Evolutionary conservation across 345 rosid genomes (phyloP).

Genomic region (Sonneratia caseolaris): DNA sequence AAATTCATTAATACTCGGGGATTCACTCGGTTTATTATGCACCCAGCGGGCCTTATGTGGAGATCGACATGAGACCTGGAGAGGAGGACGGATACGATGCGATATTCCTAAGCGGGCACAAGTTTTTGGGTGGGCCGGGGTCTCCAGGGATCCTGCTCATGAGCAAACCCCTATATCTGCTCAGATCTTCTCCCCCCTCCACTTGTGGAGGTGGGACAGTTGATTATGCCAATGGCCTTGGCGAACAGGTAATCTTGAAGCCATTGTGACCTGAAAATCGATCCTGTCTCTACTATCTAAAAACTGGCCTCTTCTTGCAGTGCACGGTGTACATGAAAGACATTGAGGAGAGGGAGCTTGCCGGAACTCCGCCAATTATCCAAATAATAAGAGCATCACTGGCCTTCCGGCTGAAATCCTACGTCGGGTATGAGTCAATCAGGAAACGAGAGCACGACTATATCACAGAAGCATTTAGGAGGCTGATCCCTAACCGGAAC

Average conservation of each 20-base stretch:
- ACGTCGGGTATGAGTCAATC: constrained; percentile 24
- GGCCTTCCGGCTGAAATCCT: constrained; percentile 49
- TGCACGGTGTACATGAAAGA: constrained; percentile 36
- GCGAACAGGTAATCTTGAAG: constrained; percentile 26
- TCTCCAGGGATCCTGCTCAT: constrained; percentile 48
- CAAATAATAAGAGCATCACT: constrained; percentile 44
- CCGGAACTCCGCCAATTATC: constrained; percentile 54
- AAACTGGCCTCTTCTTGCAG: constrained; percentile 15
- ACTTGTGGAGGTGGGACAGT: constrained; percentile 67
- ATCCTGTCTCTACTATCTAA: neutral
- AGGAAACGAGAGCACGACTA: constrained; percentile 22
- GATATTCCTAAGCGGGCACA: constrained; percentile 44
- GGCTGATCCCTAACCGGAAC: constrained; percentile 33
- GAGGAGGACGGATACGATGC: constrained; percentile 48
- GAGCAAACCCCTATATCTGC: constrained; percentile 34
- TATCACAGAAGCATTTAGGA: constrained; percentile 28
- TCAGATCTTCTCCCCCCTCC: constrained; percentile 40
- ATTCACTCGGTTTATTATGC: neutral
- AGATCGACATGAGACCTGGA: constrained; percentile 46
- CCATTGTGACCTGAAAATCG: neutral
- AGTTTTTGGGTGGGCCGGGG: constrained; percentile 57
- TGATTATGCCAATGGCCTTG: constrained; percentile 38
- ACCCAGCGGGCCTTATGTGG: constrained; percentile 40
- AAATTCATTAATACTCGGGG: neutral
- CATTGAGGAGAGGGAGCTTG: constrained; percentile 46